These are phyloP conservation scores for Leccinum longicurvipes DNA, from an alignment of 768 basidiomycete genomes.

Conservation along the genomic window DNA sequence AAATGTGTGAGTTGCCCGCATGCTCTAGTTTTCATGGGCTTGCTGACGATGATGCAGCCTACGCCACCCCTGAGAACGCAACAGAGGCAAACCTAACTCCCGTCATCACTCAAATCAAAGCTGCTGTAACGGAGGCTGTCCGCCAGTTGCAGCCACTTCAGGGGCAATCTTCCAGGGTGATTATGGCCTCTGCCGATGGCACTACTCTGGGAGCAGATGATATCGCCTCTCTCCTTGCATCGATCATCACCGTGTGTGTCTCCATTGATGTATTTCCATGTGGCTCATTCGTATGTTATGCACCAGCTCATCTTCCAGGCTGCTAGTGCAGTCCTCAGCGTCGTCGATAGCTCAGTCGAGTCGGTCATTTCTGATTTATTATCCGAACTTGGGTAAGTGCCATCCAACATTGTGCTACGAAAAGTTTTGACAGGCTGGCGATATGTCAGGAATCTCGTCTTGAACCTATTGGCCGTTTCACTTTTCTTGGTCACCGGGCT, in stretches of 20 bases:
- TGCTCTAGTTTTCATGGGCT: neutral
- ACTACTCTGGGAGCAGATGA: neutral
- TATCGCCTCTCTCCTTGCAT: slow-evolving; percentile 4
- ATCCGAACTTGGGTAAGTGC: slow-evolving; percentile 2
- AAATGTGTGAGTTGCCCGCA: slow-evolving; percentile 3
- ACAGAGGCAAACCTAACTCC: slow-evolving; percentile 2
- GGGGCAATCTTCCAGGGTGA: neutral
- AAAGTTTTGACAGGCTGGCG: neutral
- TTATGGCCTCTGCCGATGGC: slow-evolving; percentile 7
- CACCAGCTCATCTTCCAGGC: slow-evolving; percentile 12
- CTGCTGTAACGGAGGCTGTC: slow-evolving; percentile 4
- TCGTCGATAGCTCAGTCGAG: neutral
- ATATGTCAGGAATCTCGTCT: neutral
- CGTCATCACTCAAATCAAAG: slow-evolving; percentile 8
- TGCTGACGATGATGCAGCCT: slow-evolving; percentile 5
- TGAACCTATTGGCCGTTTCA: neutral
- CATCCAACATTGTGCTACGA: neutral
- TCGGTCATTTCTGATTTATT: neutral
- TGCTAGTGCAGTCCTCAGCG: neutral
- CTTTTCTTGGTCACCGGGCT: slow-evolving; percentile 8
- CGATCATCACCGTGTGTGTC: slow-evolving; percentile 1
- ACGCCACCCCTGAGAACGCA: slow-evolving; percentile 8
- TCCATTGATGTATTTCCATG: too few species aligned
- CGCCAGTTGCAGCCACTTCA: slow-evolving; percentile 1
- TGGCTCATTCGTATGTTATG: neutral